Conservation (phyloP, 768 basidiomycete species). For the Dictyophora rubrovolvata region DNA sequence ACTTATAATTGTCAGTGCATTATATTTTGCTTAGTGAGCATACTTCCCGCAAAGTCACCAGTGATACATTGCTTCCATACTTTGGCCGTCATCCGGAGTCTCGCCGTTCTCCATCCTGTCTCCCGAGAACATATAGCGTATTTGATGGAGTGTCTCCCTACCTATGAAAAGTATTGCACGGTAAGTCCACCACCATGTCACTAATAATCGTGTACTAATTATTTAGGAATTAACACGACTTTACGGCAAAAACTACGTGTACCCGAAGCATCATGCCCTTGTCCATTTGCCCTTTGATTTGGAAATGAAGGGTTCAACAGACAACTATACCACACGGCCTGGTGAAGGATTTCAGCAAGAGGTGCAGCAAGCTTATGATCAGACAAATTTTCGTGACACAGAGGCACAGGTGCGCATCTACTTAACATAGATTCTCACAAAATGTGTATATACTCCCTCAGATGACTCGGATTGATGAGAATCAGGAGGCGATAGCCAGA, state of each 20-base stretch:
- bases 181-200: too few relatives aligned
- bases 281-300: conserved; percentile 19
- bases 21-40: conserved; percentile 20
- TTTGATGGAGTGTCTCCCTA: not conserved
- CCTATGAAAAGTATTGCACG: not conserved
- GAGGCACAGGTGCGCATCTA: conserved; percentile 20
- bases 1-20: conserved; percentile 16
- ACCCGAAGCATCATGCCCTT: conserved; percentile 22
- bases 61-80: conserved; percentile 21
- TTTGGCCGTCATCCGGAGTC: conserved; percentile 15
- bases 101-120: conserved; percentile 21
- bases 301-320: conserved; percentile 18
- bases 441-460: not conserved
- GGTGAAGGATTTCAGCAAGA: conserved; percentile 26
- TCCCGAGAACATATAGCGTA: conserved; percentile 15
- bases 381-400: conserved; percentile 21
- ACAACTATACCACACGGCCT: conserved; percentile 20
- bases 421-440: not conserved
- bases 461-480: conserved; percentile 4
- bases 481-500: conserved; percentile 12
- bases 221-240: conserved; percentile 8
- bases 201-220: not conserved
- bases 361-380: conserved; percentile 18
- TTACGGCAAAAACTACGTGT: conserved; percentile 21
- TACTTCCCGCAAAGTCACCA: conserved; percentile 19